phyloP scores from a whole-genome alignment of 108 stramenopile genomes.

The Craspedostauros australis region DNA sequence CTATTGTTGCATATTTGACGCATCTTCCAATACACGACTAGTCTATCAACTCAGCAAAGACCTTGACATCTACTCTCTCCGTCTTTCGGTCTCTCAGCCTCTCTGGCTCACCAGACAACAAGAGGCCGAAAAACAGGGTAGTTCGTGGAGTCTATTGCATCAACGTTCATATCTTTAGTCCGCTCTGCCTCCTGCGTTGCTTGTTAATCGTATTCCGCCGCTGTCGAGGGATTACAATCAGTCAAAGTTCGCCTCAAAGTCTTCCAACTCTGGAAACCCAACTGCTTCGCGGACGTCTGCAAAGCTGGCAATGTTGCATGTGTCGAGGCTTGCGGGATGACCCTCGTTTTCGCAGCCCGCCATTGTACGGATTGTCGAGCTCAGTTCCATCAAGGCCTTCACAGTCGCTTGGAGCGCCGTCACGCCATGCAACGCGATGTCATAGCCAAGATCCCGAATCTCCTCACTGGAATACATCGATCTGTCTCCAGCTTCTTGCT shows the following conservation, averaged over 20 bases:
- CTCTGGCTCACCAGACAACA: too few species aligned
- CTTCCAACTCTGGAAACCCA: slow-evolving; percentile 42
- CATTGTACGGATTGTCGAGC: too few species aligned
- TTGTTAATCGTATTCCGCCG: too few species aligned
- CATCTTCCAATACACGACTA: too few species aligned
- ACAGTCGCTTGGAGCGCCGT: slow-evolving; percentile 49
- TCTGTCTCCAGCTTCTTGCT: slow-evolving; percentile 16
- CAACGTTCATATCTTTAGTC: too few species aligned
- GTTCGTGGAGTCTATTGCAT: too few species aligned
- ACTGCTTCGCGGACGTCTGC: slow-evolving; percentile 34
- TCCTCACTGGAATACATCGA: slow-evolving; percentile 23
- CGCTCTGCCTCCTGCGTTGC: too few species aligned
- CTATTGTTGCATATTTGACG: too few species aligned
- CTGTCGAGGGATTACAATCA: background rate
- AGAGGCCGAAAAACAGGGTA: too few species aligned
- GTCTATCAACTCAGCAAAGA: too few species aligned
- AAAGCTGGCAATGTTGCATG: slow-evolving; percentile 26
- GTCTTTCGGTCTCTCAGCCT: too few species aligned
- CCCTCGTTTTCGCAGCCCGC: slow-evolving; percentile 17
- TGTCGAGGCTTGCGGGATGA: slow-evolving; percentile 10
- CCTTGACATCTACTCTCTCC: too few species aligned
- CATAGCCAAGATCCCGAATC: slow-evolving; percentile 39
- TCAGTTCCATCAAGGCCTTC: slow-evolving; percentile 16
- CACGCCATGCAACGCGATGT: slow-evolving; percentile 47
- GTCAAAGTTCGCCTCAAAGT: slow-evolving; percentile 29